Base-by-base conservation (phyloP, 345 rosid genomes). In the Eutrema japonicum region DNA sequence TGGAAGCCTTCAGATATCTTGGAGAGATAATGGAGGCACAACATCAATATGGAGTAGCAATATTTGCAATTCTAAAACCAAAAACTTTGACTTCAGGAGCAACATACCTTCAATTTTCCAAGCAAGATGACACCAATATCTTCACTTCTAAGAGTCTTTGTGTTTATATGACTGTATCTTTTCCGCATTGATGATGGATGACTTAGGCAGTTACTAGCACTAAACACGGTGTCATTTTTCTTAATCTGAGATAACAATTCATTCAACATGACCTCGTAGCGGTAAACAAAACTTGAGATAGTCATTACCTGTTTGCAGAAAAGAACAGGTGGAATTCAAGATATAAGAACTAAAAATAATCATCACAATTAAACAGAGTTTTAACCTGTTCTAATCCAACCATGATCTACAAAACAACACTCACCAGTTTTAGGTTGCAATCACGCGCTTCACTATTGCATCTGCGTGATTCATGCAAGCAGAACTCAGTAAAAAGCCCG, bases 81-180 rank as follows among this genome's bases (percentile, higher is more conserved):
- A 22, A 22, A 22, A 22, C 26, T 22, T 22, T 22, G 26, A 22
- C 26, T 22, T 14, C 33, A 73, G 3, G 10, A 79, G 77, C 42
- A 26, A 62, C 73, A 77, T 64, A 91, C 98, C 96, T 89, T 84
- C 27, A 94, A 80, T 76, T 40, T 74, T 81, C 98, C 97, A 62
- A 87, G 81, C 79, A 94, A 78, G 78, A 82, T 51, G 59, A 86
- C 42, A 55, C 89, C 87, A 61, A 83, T 69, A 53, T 83, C 82
- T 62, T 84, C 74, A 77, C 93, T 86, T 30, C 59, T 68, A 74
- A 94, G 66, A 71, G 73, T 85, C 81, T 74, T 87, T 81, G 82
- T 82, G 59, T 57, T 55, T 62, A 85, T 71, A 16, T 8, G 82
- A 75, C 75, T n/a, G 59, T 59, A 67, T 48, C 67, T 72, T 75